phyloP scores from a whole-genome alignment of 768 basidiomycete genomes.

The Calocera cornea region DNA sequence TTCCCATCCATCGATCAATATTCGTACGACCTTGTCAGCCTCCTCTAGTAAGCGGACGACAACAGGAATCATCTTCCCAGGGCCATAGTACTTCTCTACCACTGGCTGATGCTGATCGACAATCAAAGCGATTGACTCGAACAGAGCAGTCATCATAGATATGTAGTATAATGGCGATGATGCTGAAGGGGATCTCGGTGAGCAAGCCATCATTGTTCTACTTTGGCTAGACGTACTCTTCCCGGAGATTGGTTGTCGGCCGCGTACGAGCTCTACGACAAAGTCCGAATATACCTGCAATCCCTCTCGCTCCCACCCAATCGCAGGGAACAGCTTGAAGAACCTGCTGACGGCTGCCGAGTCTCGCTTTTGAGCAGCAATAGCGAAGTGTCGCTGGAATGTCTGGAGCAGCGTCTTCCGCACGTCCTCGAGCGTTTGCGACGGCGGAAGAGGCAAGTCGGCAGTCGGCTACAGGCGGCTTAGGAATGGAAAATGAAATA shows the following conservation, averaged over 20 bases:
- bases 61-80: conserved; percentile 71
- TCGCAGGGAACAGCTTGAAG: conserved; percentile 93
- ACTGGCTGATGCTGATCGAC: conserved; percentile 96
- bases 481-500: background rate
- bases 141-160: conserved; percentile 74
- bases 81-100: conserved; percentile 95
- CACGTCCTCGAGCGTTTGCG: conserved; percentile 63
- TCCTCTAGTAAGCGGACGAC: conserved; percentile 65
- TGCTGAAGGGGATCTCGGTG: conserved; percentile 33
- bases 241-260: conserved; percentile 59
- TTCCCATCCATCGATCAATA: conserved; percentile 72
- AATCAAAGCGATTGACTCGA: conserved; percentile 90
- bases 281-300: conserved; percentile 85
- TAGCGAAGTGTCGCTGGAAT: conserved; percentile 67
- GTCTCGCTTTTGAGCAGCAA: conserved; percentile 69
- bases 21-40: conserved; percentile 69
- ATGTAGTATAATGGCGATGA: conserved; percentile 89
- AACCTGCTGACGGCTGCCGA: conserved; percentile 80
- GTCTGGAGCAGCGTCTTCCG: conserved; percentile 60
- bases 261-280: conserved; percentile 77
- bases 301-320: conserved; percentile 87
- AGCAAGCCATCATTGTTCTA: conserved; percentile 7
- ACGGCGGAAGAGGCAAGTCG: conserved; percentile 73
- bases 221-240: conserved; percentile 46
- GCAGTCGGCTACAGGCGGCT: conserved; percentile 59